Base-by-base conservation (phyloP, 2,329 filamentous ascomycete species). In the Ophiocordyceps unilateralis region DNA sequence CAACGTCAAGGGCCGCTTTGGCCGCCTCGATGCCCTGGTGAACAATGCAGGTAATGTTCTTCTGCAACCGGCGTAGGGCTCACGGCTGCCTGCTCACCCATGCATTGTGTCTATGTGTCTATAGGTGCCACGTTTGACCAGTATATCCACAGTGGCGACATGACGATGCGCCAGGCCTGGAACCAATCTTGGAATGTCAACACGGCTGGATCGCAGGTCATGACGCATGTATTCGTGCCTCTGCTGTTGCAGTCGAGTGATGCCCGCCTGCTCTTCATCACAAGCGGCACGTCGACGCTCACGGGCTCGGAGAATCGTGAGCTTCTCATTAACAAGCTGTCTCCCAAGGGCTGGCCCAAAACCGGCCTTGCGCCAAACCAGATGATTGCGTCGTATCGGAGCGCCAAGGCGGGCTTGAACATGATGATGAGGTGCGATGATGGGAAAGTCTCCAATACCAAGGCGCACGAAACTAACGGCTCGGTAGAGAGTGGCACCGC, bases 21-120 rank as follows among this genome's bases (percentile, higher is more conserved):
- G 66, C 12, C 60, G 54, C 12, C 34, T 78, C 2, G 73, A 78
- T 41, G 55, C 61, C 2, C 60, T 78, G 1, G 54, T 78, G 45
- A 77, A 77, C 56, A 78, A 78, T 43, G 74, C 68, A 0, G 73
- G 70, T 41, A 4, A 9, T n/a, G 4, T 17, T 14, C 15, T 17
- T 64, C 19, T 21, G 10, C 21, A 6, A 12, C 19, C n/a, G 7
- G 20, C n/a, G n/a, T n/a, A n/a, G n/a, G n/a, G 8, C 26, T 21
- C 23, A 5, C 44, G 30, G 15, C 11, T 32, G 30, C 30, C 15
- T 32, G 15, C 30, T 32, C 32, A 17, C 15, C 4, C 3, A 5
- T 26, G 7, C 4, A 26, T 8, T n/a, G n/a, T n/a, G n/a, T n/a
- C n/a, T n/a, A n/a, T n/a, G n/a, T n/a, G 4, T 26, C 5, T 1